Evolutionary conservation across 2,329 filamentous ascomycete genomes (phyloP).

Genomic region (Hymenoscyphus linearis): DNA sequence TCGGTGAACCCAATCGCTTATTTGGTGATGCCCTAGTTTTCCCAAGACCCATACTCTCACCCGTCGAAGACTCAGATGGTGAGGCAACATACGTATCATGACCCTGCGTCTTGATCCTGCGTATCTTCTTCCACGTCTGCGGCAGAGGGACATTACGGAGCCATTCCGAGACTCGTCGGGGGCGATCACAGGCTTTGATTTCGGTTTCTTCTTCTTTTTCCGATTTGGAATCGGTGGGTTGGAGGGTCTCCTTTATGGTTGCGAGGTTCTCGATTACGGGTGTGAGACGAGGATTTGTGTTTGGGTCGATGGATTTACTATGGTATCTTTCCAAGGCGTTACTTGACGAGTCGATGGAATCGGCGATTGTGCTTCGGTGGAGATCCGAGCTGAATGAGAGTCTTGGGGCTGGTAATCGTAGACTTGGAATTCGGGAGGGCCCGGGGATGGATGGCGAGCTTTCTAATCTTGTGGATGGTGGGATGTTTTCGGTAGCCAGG

Average conservation of each 20-base stretch:
- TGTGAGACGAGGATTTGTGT: not conserved
- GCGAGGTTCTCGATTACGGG: not conserved
- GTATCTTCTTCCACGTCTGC: not conserved
- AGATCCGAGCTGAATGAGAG: not conserved
- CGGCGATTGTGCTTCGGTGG: not conserved
- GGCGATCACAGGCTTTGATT: not conserved
- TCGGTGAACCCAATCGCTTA: too few species aligned
- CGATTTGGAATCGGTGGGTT: not conserved
- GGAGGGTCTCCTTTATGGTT: not conserved
- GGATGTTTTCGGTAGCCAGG: not conserved
- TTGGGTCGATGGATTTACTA: not conserved
- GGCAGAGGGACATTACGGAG: not conserved
- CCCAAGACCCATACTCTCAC: too few species aligned
- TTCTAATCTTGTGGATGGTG: not conserved
- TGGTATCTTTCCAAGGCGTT: not conserved
- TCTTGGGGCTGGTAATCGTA: not conserved
- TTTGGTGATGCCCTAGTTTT: too few species aligned
- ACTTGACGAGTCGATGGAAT: not conserved
- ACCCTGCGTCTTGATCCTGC: not conserved
- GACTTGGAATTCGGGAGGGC: not conserved
- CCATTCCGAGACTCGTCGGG: not conserved
- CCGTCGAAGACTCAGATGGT: too few species aligned
- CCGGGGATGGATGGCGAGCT: not conserved
- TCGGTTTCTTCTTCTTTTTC: not conserved
- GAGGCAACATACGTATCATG: not conserved